Evolutionary conservation across 179 eudicot species (phyloP).

Genomic region (Patellifolia procumbens): DNA sequence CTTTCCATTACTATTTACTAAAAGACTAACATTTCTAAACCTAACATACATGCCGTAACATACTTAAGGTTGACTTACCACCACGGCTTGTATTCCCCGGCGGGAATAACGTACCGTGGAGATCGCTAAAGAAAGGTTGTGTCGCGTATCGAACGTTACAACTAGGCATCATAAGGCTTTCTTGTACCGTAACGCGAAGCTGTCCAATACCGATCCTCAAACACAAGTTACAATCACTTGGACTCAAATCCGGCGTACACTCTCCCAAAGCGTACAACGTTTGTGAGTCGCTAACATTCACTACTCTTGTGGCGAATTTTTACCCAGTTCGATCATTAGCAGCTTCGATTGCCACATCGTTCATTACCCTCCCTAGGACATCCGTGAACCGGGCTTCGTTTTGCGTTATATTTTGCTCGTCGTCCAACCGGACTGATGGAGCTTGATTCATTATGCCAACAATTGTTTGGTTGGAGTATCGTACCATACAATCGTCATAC

Average conservation of each 20-base stretch:
- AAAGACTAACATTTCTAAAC: too few species aligned
- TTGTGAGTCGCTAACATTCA: background rate
- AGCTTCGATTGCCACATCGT: constrained; percentile 9
- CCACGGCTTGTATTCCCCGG: background rate
- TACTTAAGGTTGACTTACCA: background rate
- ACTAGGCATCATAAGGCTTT: constrained; percentile 16
- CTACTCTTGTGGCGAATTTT: background rate
- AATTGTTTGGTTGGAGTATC: too few species aligned
- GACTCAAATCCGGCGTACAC: constrained; percentile 38
- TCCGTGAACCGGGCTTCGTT: background rate
- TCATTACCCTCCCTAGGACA: background rate
- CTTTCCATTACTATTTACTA: too few species aligned
- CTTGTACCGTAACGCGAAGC: constrained; percentile 14
- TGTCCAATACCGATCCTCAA: constrained; percentile 13
- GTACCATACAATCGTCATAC: too few species aligned
- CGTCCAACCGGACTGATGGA: background rate
- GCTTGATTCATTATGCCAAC: background rate
- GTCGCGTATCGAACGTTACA: constrained; percentile 16
- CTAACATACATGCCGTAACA: too few species aligned
- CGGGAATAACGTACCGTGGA: background rate
- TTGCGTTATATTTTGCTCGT: background rate
- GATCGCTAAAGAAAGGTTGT: background rate
- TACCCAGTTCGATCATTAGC: background rate
- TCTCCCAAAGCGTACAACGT: constrained; percentile 20
- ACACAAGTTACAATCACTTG: too few species aligned